A percentile compares a stretch with the other conserved stretches of the same genome.
Conservation (phyloP, 306 rosid genomes). For the Cucurbita maxima region DNA sequence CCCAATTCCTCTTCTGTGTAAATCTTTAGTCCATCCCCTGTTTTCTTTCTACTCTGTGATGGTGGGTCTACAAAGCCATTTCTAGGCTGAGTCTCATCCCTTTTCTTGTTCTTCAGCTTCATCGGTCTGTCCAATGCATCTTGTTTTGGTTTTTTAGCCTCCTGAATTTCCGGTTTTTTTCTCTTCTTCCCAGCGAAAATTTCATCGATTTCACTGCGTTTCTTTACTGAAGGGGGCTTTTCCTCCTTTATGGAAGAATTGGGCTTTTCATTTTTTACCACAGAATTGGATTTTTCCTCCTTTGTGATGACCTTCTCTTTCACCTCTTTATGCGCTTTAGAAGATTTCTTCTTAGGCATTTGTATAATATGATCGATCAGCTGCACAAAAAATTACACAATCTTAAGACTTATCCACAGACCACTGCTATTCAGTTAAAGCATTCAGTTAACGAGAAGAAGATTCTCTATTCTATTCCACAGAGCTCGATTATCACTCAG, state of each 20-base stretch:
- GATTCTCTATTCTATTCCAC: background rate
- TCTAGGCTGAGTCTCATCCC: constrained; percentile 5
- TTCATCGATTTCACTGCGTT: constrained; percentile 49
- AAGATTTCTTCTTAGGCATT: constrained; percentile 10
- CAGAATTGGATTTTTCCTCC: constrained; percentile 16
- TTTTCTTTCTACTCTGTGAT: constrained; percentile 32
- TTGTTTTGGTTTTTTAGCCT: constrained; percentile 8
- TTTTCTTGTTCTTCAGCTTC: constrained; percentile 27
- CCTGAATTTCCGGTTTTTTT: constrained; percentile 23
- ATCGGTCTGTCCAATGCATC: constrained; percentile 11
- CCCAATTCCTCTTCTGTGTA: constrained; percentile 66
- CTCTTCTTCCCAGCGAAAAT: constrained; percentile 51
- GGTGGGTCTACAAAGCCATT: constrained; percentile 19
- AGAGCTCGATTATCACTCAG: background rate
- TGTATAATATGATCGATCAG: background rate
- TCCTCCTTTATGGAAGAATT: constrained; percentile 13
- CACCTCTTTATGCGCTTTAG: constrained; percentile 2
- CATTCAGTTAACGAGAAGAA: background rate
- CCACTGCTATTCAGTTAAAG: background rate
- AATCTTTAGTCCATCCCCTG: constrained; percentile 41
- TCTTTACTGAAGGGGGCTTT: constrained; percentile 16
- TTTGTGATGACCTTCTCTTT: constrained; percentile 15
- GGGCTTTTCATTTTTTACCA: constrained; percentile 19
- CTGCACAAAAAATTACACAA: background rate
- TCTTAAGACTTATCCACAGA: background rate